Base-by-base conservation (phyloP, 2,329 filamentous ascomycete genomes). In the Neofusicoccum sp. region DNA sequence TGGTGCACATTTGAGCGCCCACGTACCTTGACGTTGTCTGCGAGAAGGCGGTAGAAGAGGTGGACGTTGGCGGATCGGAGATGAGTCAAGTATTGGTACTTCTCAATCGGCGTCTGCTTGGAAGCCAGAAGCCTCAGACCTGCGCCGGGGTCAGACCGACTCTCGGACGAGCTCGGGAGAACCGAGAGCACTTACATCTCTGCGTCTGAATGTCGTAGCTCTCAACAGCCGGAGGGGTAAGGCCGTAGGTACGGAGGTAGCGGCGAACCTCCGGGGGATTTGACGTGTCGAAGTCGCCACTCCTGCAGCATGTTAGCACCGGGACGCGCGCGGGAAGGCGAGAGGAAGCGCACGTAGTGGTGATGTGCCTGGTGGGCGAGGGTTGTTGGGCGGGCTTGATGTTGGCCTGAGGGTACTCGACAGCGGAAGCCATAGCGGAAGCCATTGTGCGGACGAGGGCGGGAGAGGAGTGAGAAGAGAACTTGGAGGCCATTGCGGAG, bases 41-140 rank as follows among this genome's bases (percentile, higher is more conserved):
- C 89, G 65, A 93, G 81, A 64, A 93, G 82, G 66, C 90, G 63
- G 81, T 91, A 93, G 81, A 93, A 95, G 62, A 95, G 84, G 74
- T 93, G 88, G 64, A 86, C 83, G 73, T 93, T 93, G 69, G 87
- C 85, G 72, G 83, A 83, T 78, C 91, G 89, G 75, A 93, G 78
- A 65, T 84, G 82, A 45, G 88, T 90, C 73, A 95, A 82, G 77
- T 93, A 95, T 60, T 92, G 84, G 77, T 92, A 93, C 79, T 90
- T 91, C 82, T 93, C 90, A 69, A 95, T 86, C 65, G 80, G 79
- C 48, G 89, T 90, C 65, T 84, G 78, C 65, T 89, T 86, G 63
- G 83, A 83, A 61, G 86, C 82, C 69, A 93, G 87, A 79, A 92
- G 88, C 75, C 86, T 86, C 78, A 93, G 85, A 71, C 87, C 89